These are phyloP conservation scores for Lepiota brunneoincarnata DNA, from an alignment of 768 basidiomycete genomes.

Conservation along the genomic window DNA sequence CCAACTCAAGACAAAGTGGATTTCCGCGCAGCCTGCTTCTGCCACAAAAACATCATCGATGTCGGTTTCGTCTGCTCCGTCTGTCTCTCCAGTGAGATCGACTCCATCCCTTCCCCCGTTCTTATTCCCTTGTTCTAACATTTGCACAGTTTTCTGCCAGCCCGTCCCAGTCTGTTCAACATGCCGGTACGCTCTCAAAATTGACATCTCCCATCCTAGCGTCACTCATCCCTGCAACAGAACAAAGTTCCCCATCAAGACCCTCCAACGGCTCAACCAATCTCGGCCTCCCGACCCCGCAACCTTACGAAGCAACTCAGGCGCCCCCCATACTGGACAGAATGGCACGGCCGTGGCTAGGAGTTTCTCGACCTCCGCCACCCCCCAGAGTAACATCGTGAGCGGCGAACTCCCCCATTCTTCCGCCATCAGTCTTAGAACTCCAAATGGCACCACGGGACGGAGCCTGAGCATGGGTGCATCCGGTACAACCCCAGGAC, in stretches of 20 bases:
- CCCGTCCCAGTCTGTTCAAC: slow-evolving; percentile 93
- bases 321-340: slow-evolving; percentile 5
- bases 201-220: slow-evolving; percentile 6
- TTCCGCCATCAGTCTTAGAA: slow-evolving; percentile 8
- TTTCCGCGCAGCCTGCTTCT: slow-evolving; percentile 97
- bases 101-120: slow-evolving; percentile 8
- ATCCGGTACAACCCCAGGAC: slow-evolving; percentile 7
- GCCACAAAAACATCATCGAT: slow-evolving; percentile 95
- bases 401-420: slow-evolving; percentile 9
- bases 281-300: slow-evolving; percentile 28
- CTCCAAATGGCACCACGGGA: slow-evolving; percentile 6
- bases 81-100: slow-evolving; percentile 83
- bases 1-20: slow-evolving; percentile 96
- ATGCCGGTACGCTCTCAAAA: slow-evolving; percentile 64
- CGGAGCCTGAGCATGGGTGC: slow-evolving; percentile 8
- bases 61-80: slow-evolving; percentile 99
- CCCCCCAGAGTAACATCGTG: not conserved
- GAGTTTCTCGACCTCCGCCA: slow-evolving; percentile 6
- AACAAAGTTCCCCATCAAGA: slow-evolving; percentile 94
- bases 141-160: slow-evolving; percentile 78
- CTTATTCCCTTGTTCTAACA: not conserved
- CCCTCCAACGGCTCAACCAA: slow-evolving; percentile 74
- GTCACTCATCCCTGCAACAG: slow-evolving; percentile 35
- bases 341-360: slow-evolving; percentile 2
- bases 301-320: slow-evolving; percentile 6